Base-by-base conservation (phyloP, 2,329 filamentous ascomycete species). In the Corynespora cassiicola region DNA sequence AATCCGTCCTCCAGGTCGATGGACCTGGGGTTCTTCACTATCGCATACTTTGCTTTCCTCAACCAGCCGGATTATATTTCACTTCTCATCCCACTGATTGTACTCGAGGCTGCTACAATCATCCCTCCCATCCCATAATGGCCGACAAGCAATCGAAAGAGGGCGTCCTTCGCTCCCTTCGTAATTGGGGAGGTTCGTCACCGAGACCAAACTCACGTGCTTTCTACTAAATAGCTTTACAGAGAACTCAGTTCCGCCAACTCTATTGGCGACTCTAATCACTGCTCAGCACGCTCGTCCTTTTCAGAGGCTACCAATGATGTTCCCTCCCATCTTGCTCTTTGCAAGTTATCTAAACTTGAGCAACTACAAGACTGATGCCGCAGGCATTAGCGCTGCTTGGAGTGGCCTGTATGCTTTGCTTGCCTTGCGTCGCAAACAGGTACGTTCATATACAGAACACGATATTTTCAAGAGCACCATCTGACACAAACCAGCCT, bases 341-440 rank as follows among this genome's bases (percentile, higher is more conserved):
- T 84, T 86, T 69, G 79, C 78, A 34, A 80, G 79, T 40, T 87
- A 87, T 58, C 70, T 86, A 28, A 87, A 86, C 59, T 57, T 87
- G 19, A 75, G 76, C 47, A 75, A 76, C 42, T 85, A 79, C 69
- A 79, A 81, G 58, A 78, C 78, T 31, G 85, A 87, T 55, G 75
- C 76, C 14, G 84, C 83, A 0, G 84, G 84, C 5, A 73, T 85
- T 5, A 82, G 77, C 12, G 81, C 81, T 7, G 81, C 83, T 0
- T 85, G 82, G 80, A 84, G 80, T 20, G 82, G 80, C 1, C 58
- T 86, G 25, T 87, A 87, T 52, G 68, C 84, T n/a, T 60, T 86
- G 11, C 65, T 87, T 9, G 84, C 84, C 3, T 66, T 75, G 39
- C 72, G 84, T 46, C 72, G 84, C 52, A 80, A 75, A 44, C 71